Evolutionary conservation across 73 alveolate species (phyloP), one percentile per base, ranked within the genome.

Genomic region (Paramecium bursaria): DNA sequence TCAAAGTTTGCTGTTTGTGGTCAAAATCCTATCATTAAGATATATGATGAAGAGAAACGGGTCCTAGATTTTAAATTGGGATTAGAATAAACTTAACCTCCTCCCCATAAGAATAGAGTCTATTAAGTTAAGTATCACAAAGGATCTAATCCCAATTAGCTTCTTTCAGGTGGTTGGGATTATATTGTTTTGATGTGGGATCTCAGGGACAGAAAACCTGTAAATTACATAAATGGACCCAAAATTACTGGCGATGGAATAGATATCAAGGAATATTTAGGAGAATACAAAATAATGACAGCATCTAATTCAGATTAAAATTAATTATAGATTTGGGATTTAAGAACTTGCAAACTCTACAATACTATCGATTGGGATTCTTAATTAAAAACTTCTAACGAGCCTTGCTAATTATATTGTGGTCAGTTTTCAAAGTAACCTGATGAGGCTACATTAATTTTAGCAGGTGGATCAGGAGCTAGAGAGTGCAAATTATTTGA

Each of bases 191-290:
- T 87, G 47, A 76, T 93, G 3, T 91, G 91, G 85, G 98, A 93
- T 86, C 19, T 87, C 9, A 74, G 98, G 27, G 88, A 85, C 39
- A 88, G 86, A 15, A 85, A 91, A 42, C 91, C 97, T 1, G 88
- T 74, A 54, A 90, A 88, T 55, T 61, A 73, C 55, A 88, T 94
- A 51, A 91, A 77, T 82, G 99, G 99, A 0, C 97, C 99, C 1
- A 91, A 92, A 74, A 85, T 94, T 44, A 94, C 98, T 42, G 99
- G 99, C 9, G 99, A 95, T 75, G 95, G 97, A 3, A 54, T 95
- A 27, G 99, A 95, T 74, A 61, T 92, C 31, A 75, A 88, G 47
- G 97, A 90, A 10, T 90, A 91, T 5, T 88, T 67, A 19, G 82
- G 35, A 15, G 60, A 47, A 19, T 54, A 79, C n/a, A 22, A 87